phyloP scores from a whole-genome alignment of 2,329 filamentous ascomycete species.

The Raffaelea arxii region DNA sequence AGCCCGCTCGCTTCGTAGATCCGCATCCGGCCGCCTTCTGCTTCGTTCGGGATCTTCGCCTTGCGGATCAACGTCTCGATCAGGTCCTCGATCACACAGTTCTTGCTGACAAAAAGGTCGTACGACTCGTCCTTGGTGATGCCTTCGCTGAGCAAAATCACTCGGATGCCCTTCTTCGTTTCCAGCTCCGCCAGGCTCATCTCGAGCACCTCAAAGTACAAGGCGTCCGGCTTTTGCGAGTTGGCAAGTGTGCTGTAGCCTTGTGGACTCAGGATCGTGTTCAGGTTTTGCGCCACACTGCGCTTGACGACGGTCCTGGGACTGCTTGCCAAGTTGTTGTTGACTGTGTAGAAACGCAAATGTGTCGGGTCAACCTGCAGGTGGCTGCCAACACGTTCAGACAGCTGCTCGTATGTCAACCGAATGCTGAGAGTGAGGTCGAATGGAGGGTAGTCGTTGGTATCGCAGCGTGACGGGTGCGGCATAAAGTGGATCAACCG shows the following conservation, averaged over 20 bases:
- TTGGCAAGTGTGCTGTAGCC: slow-evolving; percentile 62
- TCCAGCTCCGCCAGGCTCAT: slow-evolving; percentile 91
- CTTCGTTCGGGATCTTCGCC: slow-evolving; percentile 65
- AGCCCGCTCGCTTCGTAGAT: slow-evolving; percentile 75
- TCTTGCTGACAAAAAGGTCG: slow-evolving; percentile 82
- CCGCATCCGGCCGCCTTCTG: slow-evolving; percentile 57
- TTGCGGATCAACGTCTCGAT: slow-evolving; percentile 71
- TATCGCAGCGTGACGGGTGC: slow-evolving; percentile 46
- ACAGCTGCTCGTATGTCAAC: slow-evolving; percentile 80
- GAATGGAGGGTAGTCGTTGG: slow-evolving; percentile 55
- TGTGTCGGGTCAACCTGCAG: slow-evolving; percentile 74
- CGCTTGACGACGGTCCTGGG: slow-evolving; percentile 73
- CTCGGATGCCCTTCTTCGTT: slow-evolving; percentile 77
- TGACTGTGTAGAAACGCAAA: slow-evolving; percentile 83
- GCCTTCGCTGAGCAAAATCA: slow-evolving; percentile 81
- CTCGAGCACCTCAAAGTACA: slow-evolving; percentile 90
- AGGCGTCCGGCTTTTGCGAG: slow-evolving; percentile 62
- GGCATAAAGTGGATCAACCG: slow-evolving; percentile 71
- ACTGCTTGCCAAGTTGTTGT: slow-evolving; percentile 58
- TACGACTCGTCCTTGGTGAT: slow-evolving; percentile 79
- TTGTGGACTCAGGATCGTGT: slow-evolving; percentile 66
- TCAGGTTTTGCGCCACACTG: slow-evolving; percentile 57
- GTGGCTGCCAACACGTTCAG: slow-evolving; percentile 71
- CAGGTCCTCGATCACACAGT: slow-evolving; percentile 69
- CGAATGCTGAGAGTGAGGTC: slow-evolving; percentile 74